These are phyloP conservation scores for Lichtheimia ornata DNA, from an alignment of 371 early-diverging fungal species.

Conservation along the genomic window DNA sequence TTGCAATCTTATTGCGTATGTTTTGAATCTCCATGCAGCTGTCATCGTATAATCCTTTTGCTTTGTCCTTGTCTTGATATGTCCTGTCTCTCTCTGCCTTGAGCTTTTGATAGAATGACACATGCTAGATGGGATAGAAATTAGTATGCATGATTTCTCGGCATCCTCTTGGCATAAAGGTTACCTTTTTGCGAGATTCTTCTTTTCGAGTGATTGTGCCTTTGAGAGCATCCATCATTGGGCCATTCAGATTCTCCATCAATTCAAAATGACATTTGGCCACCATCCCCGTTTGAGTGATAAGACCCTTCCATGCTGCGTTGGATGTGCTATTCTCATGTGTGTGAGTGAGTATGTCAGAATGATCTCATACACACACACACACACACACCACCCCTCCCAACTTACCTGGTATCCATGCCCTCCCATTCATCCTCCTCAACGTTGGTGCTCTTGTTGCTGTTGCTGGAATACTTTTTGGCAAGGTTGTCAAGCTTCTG, in stretches of 20 bases:
- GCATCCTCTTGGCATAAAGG: neutral
- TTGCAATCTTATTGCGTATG: conserved; percentile 31
- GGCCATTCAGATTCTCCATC: conserved; percentile 57
- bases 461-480: conserved; percentile 56
- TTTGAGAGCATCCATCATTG: conserved; percentile 64
- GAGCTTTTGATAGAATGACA: conserved; percentile 66
- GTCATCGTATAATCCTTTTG: conserved; percentile 69
- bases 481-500: conserved; percentile 70
- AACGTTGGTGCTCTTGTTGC: conserved; percentile 7
- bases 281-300: conserved; percentile 60
- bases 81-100: conserved; percentile 65
- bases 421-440: conserved; percentile 39
- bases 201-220: conserved; percentile 60
- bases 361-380: neutral
- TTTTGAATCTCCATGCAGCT: conserved; percentile 70
- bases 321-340: conserved; percentile 11
- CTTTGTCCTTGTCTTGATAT: conserved; percentile 72
- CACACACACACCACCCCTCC: neutral
- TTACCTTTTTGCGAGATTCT: conserved; percentile 76
- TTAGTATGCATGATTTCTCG: neutral
- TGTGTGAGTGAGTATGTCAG: too few species aligned
- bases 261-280: conserved; percentile 58
- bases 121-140: conserved; percentile 49
- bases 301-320: conserved; percentile 56
- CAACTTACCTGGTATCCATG: conserved; percentile 27